Base-by-base conservation (phyloP, 1,284 basidiomycete species). In the Ustilago hordei region DNA sequence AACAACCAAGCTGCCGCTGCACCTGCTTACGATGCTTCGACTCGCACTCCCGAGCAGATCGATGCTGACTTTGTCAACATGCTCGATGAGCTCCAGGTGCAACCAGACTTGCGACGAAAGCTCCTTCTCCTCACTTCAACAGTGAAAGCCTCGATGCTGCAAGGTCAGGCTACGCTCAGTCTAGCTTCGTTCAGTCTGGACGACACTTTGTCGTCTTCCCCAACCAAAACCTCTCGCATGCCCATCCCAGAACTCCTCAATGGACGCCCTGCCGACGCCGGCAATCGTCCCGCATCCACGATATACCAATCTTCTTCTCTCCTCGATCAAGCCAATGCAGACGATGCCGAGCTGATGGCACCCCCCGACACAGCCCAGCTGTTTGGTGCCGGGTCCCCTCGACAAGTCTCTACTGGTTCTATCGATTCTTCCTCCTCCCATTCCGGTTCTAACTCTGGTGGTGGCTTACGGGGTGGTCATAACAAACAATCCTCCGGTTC, bases 61-160 rank as follows among this genome's bases (percentile, higher is more conserved):
- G 75, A 83, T 48, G 54, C 71, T 54, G 78, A 80, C 48, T 83
- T 81, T 54, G 63, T 78, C 28, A 57, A 71, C 13, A 60, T 83
- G 34, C 68, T 83, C 45, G 74, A 72, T 39, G 70, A 80, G 60
- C 69, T 81, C n/a, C 78, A 95, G 87, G 93, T 95, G 41, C 93
- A 93, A 4, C 87, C 90, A 0, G 90, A 90, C 11, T 87, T 94
- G 17, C 90, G 93, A 12, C 91, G 91, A 1, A 93, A 93, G 86
- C 89, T 95, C 6, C 88, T 89, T 45, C 90, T 90, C 28, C 92
- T 95, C 89, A 93, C 93, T 70, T 87, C 91, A 0, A 90, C 91
- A 2, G 93, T 95, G 45, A 95, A 95, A 82, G 92, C 92, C 3
- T 92, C 92, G n/a, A 94, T 95, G 92, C 88, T 95, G 63, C 93